These are phyloP conservation scores for Plasmodium gaboni DNA, from an alignment of 169 alveolate species.

Conservation along the genomic window DNA sequence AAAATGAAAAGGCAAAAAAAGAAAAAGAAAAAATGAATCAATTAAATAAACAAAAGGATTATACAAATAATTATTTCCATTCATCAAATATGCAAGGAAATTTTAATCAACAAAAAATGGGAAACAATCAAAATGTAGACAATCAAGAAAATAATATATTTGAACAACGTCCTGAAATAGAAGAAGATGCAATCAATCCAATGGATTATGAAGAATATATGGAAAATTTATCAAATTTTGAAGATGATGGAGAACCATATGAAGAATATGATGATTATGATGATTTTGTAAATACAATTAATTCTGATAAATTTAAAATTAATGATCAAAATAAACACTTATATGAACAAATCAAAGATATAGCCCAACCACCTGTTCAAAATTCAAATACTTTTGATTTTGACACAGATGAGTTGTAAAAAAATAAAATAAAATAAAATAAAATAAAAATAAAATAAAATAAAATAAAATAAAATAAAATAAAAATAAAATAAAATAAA, in stretches of 20 bases:
- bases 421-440: too few relatives aligned
- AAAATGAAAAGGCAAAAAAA: not conserved
- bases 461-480: too few relatives aligned
- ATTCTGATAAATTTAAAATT: not conserved
- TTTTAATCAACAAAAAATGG: not conserved
- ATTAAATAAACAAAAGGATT: constrained; percentile 11
- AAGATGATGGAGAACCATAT: constrained; percentile 10
- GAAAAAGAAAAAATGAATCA: constrained; percentile 6
- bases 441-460: too few relatives aligned
- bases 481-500: too few relatives aligned
- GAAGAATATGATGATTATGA: constrained; percentile 62
- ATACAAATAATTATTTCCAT: not conserved
- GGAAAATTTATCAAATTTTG: constrained; percentile 1
- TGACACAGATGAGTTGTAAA: too few relatives aligned
- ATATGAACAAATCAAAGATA: not conserved
- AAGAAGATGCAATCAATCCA: not conserved
- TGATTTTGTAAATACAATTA: constrained; percentile 10
- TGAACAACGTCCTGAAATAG: not conserved
- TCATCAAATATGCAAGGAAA: not conserved
- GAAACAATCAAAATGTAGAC: not conserved
- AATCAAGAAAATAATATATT: not conserved
- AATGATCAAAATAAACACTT: not conserved
- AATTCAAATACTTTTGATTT: too few relatives aligned
- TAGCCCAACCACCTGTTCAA: not conserved
- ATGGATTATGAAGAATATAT: not conserved